Percentiles rank a stretch among this genome's conserved stretches.
Conservation (phyloP, 2,329 filamentous ascomycete genomes). For the Colletotrichum higginsianum region DNA sequence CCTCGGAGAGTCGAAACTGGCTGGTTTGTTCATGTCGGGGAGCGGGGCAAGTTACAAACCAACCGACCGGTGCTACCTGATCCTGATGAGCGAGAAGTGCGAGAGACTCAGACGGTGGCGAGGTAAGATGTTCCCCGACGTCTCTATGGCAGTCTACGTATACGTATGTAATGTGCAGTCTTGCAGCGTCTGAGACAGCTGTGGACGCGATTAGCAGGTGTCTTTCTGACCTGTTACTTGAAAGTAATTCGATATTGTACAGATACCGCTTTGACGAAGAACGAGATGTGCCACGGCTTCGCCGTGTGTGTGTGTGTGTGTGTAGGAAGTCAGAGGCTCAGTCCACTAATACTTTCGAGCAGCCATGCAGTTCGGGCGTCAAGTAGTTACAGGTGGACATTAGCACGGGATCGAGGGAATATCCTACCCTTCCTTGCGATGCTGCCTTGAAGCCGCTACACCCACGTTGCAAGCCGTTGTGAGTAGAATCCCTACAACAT, state of each 20-base stretch:
- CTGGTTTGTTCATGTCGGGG: neutral
- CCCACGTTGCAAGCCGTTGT: no score
- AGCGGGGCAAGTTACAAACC: neutral
- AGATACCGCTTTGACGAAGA: neutral
- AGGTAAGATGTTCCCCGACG: neutral
- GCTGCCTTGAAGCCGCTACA: no score
- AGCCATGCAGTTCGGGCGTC: no score
- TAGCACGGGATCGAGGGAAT: no score
- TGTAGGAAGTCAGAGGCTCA: neutral
- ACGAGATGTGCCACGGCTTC: neutral
- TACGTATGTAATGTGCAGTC: neutral
- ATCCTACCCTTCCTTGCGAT: no score
- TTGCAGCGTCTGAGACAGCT: no score
- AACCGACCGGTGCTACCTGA: neutral
- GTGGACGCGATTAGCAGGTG: neutral
- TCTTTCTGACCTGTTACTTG: neutral
- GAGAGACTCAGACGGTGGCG: no score
- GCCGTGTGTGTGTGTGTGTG: neutral
- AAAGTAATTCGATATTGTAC: neutral
- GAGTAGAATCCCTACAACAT: neutral
- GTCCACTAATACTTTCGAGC: no score
- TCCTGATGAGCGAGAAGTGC: neutral
- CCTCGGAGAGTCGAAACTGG: neutral
- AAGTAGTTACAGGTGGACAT: no score
- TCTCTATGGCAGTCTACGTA: neutral